A percentile compares a stretch with the other conserved stretches of the same genome.
Conservation (phyloP, 75 land plant species). For the Pinus taeda region DNA sequence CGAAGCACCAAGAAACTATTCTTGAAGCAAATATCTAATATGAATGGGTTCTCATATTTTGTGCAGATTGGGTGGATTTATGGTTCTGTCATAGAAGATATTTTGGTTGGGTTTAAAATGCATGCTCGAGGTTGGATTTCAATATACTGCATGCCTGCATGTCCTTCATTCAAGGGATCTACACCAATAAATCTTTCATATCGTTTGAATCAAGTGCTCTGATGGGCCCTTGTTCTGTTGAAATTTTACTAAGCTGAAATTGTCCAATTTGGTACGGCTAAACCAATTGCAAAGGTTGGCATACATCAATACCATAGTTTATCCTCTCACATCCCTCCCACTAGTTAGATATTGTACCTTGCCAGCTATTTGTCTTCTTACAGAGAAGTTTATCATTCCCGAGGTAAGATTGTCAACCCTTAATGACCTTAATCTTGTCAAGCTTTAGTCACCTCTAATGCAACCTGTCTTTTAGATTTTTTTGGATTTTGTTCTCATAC, state of each 20-base stretch:
- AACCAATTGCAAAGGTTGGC: slow-evolving; percentile 71
- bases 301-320: slow-evolving; percentile 85
- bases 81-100: slow-evolving; percentile 92
- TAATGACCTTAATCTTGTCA: background rate
- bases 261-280: slow-evolving; percentile 92
- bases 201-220: slow-evolving; percentile 82
- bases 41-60: background rate
- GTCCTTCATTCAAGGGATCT: slow-evolving; percentile 86
- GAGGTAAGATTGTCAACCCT: slow-evolving; percentile 31
- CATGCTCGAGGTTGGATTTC: slow-evolving; percentile 90
- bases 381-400: slow-evolving; percentile 83
- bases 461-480: background rate
- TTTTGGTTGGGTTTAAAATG: slow-evolving; percentile 87
- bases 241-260: slow-evolving; percentile 77
- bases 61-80: slow-evolving; percentile 89
- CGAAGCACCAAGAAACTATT: too few relatives aligned
- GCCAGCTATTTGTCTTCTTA: slow-evolving; percentile 81
- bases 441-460: background rate
- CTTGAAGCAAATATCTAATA: background rate
- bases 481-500: background rate
- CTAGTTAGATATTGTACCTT: slow-evolving; percentile 68
- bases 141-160: slow-evolving; percentile 81
- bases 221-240: slow-evolving; percentile 87
- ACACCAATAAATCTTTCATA: slow-evolving; percentile 91
- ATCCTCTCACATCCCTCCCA: slow-evolving; percentile 78